These are phyloP conservation scores for Malassezia sp. DNA, from an alignment of 1,284 basidiomycete species.

Conservation along the genomic window DNA sequence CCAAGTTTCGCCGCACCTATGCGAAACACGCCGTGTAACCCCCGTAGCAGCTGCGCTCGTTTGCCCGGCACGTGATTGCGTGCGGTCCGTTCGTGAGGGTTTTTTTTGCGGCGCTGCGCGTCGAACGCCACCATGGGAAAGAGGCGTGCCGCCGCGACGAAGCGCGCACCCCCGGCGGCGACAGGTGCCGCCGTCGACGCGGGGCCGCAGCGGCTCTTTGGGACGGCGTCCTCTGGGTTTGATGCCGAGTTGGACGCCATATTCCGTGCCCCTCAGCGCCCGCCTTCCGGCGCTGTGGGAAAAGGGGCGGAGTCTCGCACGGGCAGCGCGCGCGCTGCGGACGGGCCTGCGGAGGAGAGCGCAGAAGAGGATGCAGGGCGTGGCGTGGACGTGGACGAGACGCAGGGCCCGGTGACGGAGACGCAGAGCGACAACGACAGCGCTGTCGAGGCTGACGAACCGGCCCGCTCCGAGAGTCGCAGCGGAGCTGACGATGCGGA, in stretches of 20 bases:
- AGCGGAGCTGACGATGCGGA: too few relatives aligned
- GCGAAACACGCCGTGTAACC: conserved; percentile 5
- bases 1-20: conserved; percentile 86
- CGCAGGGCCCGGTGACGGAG: not conserved
- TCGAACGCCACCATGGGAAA: not conserved
- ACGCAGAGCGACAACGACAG: too few relatives aligned
- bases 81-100: too few relatives aligned
- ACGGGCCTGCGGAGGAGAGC: too few relatives aligned
- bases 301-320: conserved; percentile 14
- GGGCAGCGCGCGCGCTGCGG: too few relatives aligned
- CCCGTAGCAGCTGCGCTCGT: not conserved
- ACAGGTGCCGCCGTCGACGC: too few relatives aligned
- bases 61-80: conserved; percentile 3
- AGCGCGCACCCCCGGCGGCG: not conserved
- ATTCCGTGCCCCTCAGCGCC: conserved; percentile 20
- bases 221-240: conserved; percentile 12
- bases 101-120: not conserved
- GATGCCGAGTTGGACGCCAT: conserved; percentile 39
- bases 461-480: too few relatives aligned
- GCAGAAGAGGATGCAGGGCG: conserved; percentile 18
- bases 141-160: not conserved
- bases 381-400: conserved; percentile 17
- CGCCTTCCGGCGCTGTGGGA: conserved; percentile 1
- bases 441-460: too few relatives aligned
- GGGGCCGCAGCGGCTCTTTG: too few relatives aligned